Conservation (phyloP, 164 flowering plant species). For the Umbellularia californica region DNA sequence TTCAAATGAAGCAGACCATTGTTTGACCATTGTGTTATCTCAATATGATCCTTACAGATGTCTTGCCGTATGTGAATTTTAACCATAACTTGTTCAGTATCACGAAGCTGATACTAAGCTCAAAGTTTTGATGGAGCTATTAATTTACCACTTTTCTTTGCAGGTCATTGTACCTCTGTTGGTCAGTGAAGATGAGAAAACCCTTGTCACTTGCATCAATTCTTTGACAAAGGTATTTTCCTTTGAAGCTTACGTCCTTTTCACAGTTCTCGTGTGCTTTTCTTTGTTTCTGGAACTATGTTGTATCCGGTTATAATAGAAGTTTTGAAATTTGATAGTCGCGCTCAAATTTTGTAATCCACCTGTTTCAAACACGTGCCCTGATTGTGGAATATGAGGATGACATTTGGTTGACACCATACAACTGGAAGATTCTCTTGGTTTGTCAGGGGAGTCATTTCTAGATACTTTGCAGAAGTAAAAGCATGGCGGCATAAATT, state of each 20-base stretch:
- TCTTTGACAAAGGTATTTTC: slow-evolving; percentile 84
- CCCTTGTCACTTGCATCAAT: slow-evolving; percentile 88
- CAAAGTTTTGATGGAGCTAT: not conserved
- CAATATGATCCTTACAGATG: slow-evolving; percentile 91
- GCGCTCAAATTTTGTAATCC: not conserved
- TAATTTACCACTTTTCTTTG: not conserved
- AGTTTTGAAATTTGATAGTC: not conserved
- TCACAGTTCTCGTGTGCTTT: not conserved
- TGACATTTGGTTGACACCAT: not conserved
- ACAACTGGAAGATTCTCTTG: not conserved
- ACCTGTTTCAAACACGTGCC: no score
- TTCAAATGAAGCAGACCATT: slow-evolving; percentile 84
- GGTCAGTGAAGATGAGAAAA: slow-evolving; percentile 94
- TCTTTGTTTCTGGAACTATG: not conserved
- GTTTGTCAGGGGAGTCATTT: not conserved
- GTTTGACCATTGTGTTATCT: slow-evolving; percentile 64
- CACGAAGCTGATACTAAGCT: not conserved
- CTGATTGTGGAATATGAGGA: no score
- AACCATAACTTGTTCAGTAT: not conserved
- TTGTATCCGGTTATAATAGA: not conserved
- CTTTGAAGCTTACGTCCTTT: not conserved
- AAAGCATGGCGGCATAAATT: not conserved
- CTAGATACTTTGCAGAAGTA: not conserved
- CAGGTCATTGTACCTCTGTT: slow-evolving; percentile 90
- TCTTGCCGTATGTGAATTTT: slow-evolving; percentile 54